phyloP scores from a whole-genome alignment of 2,329 filamentous ascomycete species.

The Colletotrichum plurivorum region DNA sequence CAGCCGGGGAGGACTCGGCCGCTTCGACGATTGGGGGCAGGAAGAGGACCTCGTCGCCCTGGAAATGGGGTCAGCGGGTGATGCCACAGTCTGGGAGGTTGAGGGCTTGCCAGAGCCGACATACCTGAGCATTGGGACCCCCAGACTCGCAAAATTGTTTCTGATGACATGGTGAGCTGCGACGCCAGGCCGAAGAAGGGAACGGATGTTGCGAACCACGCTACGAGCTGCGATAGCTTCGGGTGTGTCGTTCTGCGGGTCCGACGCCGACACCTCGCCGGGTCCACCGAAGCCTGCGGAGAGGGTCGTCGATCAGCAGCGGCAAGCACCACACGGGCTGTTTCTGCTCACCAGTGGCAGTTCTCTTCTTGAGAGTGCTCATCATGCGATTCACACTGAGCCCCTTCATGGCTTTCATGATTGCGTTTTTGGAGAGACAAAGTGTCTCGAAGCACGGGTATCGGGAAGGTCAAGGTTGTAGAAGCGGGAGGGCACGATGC shows the following conservation, averaged over 20 bases:
- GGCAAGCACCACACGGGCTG: neutral
- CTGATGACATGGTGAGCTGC: constrained; percentile 58
- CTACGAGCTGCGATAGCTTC: constrained; percentile 76
- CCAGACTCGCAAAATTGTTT: constrained; percentile 86
- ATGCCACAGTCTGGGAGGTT: neutral
- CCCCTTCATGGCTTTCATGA: constrained; percentile 64
- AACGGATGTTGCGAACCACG: constrained; percentile 67
- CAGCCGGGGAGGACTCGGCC: constrained; percentile 90
- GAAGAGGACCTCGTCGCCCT: constrained; percentile 92
- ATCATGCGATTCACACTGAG: constrained; percentile 71
- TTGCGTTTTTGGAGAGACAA: constrained; percentile 21
- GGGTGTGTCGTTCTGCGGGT: constrained; percentile 68
- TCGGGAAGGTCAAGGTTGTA: neutral
- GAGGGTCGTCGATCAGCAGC: constrained; percentile 35
- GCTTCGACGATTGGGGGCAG: constrained; percentile 94
- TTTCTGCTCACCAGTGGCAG: constrained; percentile 42
- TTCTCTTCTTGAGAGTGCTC: constrained; percentile 67
- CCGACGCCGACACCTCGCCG: constrained; percentile 39
- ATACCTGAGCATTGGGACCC: constrained; percentile 65
- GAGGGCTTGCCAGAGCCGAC: neutral
- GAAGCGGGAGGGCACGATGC: neutral
- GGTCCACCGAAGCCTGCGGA: constrained; percentile 40
- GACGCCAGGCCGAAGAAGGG: constrained; percentile 23
- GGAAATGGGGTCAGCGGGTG: constrained; percentile 34
- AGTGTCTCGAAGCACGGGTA: neutral